Conservation (phyloP, 805 yeast species). For the Starmerella gropengiesseri region DNA sequence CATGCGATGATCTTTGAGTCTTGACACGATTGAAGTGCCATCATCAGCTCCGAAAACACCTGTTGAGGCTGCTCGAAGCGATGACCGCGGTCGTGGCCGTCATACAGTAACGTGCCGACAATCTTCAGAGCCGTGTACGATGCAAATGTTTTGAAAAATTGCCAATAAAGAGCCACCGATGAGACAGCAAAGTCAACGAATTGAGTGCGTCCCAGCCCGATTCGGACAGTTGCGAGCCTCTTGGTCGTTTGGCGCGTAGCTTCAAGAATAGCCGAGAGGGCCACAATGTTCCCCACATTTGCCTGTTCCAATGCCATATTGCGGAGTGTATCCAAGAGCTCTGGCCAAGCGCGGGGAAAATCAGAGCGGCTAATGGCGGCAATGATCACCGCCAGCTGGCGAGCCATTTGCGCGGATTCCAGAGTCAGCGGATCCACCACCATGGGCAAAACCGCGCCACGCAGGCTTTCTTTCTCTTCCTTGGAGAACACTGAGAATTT, state of each 20-base stretch:
- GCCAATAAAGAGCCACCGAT: conserved; percentile 9
- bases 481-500: conserved; percentile 45
- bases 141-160: conserved; percentile 6
- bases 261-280: conserved; percentile 50
- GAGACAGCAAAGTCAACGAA: conserved; percentile 26
- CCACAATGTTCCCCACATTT: conserved; percentile 28
- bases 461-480: conserved; percentile 57
- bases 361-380: conserved; percentile 72
- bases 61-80: conserved; percentile 47
- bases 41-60: conserved; percentile 56
- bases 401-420: conserved; percentile 43
- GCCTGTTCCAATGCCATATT: conserved; percentile 7
- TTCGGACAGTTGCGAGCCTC: conserved; percentile 58
- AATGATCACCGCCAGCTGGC: conserved; percentile 77
- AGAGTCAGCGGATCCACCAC: conserved; percentile 38
- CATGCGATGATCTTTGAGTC: conserved; percentile 66
- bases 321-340: conserved; percentile 51
- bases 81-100: conserved; percentile 64
- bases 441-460: conserved; percentile 8
- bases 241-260: conserved; percentile 73
- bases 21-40: conserved; percentile 39
- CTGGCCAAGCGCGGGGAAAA: conserved; percentile 81
- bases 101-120: conserved; percentile 59
- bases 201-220: conserved; percentile 52
- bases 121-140: conserved; percentile 61